Evolutionary conservation across 495 filamentous ascomycete species (phyloP).

Genomic region (Glarea lozoyensis): DNA sequence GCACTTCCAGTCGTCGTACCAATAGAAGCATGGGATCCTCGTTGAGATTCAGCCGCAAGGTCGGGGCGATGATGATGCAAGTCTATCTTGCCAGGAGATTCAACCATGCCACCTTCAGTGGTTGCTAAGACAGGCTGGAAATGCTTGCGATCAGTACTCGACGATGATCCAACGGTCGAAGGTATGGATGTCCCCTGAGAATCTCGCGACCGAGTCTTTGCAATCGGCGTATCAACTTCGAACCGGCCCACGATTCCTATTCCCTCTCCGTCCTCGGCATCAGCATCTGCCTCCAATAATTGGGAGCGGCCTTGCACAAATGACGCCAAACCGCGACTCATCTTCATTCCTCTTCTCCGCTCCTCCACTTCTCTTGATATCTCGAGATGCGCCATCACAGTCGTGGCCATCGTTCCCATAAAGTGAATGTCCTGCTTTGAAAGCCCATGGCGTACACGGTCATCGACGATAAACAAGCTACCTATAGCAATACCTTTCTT

Average conservation of each 20-base stretch:
- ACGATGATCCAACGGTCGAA: conserved; percentile 4
- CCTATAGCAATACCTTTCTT: conserved; percentile 62
- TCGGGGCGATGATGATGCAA: not conserved
- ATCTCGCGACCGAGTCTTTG: conserved; percentile 5
- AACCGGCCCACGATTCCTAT: conserved; percentile 18
- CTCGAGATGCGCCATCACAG: conserved; percentile 58
- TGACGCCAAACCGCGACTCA: conserved; percentile 51
- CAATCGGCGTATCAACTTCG: conserved; percentile 8
- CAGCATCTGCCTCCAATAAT: conserved; percentile 16
- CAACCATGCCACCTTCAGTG: conserved; percentile 5
- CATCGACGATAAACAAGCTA: conserved; percentile 58
- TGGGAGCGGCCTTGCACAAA: conserved; percentile 47
- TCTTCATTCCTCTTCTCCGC: conserved; percentile 45
- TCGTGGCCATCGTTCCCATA: conserved; percentile 39
- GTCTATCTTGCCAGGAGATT: not conserved
- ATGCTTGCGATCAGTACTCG: conserved; percentile 7
- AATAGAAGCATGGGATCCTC: not conserved
- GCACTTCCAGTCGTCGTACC: conserved; percentile 1
- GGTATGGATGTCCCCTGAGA: not conserved
- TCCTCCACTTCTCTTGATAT: conserved; percentile 47
- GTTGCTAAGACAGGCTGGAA: conserved; percentile 11
- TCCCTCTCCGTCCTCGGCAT: conserved; percentile 13
- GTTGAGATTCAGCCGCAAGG: not conserved
- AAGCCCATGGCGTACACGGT: conserved; percentile 36
- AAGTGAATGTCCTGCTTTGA: conserved; percentile 28